Conservation (phyloP, 768 basidiomycete species). For the Chalciporus chontae region DNA sequence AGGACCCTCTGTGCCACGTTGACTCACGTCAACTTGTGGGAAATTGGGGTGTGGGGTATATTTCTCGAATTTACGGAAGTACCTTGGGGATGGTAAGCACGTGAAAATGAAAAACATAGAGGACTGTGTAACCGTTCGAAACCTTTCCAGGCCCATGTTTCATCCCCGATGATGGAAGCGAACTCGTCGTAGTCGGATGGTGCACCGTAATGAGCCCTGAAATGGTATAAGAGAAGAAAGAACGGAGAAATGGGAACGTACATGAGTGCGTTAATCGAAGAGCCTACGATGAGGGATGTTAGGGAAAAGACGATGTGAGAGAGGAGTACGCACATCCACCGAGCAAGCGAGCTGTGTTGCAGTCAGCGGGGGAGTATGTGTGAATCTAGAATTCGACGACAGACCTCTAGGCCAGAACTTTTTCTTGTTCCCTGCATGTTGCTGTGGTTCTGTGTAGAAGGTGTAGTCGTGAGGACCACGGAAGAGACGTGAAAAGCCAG, state of each 20-base stretch:
- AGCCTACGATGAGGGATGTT: slow-evolving; percentile 35
- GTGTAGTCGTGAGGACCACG: slow-evolving; percentile 47
- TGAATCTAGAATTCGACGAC: neutral
- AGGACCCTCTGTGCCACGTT: slow-evolving; percentile 53
- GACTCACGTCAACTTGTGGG: slow-evolving; percentile 43
- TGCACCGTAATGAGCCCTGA: slow-evolving; percentile 54
- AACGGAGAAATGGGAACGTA: slow-evolving; percentile 9
- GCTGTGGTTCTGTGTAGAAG: slow-evolving; percentile 56
- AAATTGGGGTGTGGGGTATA: slow-evolving; percentile 49
- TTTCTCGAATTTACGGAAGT: slow-evolving; percentile 66
- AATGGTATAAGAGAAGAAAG: slow-evolving; percentile 2
- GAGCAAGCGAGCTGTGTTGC: slow-evolving; percentile 55
- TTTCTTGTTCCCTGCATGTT: slow-evolving; percentile 41
- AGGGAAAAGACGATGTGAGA: neutral
- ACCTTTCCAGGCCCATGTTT: slow-evolving; percentile 53
- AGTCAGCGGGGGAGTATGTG: neutral
- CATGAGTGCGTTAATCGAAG: slow-evolving; percentile 62
- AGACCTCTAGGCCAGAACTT: slow-evolving; percentile 67
- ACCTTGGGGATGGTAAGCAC: slow-evolving; percentile 37
- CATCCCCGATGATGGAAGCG: slow-evolving; percentile 49
- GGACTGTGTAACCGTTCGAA: slow-evolving; percentile 39
- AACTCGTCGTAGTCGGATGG: slow-evolving; percentile 72
- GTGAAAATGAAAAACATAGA: neutral
- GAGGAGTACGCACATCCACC: slow-evolving; percentile 62
- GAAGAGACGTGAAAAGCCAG: slow-evolving; percentile 41